phyloP scores from a whole-genome alignment of 2,329 filamentous ascomycete genomes.

The Cordyceps fumosorosea region DNA sequence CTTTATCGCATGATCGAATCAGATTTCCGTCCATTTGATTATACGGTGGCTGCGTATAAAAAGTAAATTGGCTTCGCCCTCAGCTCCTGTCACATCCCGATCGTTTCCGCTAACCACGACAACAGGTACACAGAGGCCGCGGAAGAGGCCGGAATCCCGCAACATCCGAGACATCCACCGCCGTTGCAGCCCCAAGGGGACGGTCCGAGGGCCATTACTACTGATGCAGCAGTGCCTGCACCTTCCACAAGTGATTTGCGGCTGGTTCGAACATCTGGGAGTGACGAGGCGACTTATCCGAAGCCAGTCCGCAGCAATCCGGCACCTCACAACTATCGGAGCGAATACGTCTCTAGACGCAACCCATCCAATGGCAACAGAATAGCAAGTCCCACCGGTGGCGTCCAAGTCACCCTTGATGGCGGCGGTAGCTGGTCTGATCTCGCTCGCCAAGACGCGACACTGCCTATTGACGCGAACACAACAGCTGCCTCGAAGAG shows the following conservation, averaged over 20 bases:
- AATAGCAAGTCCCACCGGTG: slow-evolving; percentile 71
- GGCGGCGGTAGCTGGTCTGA: slow-evolving; percentile 88
- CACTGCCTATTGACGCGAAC: slow-evolving; percentile 61
- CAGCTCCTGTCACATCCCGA: slow-evolving; percentile 15
- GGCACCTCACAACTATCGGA: slow-evolving; percentile 41
- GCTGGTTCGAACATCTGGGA: neutral
- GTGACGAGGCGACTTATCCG: slow-evolving; percentile 3
- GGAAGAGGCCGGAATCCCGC: slow-evolving; percentile 1
- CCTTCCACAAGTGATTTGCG: slow-evolving; percentile 21
- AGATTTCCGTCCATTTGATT: slow-evolving; percentile 92
- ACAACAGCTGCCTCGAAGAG: slow-evolving; percentile 45
- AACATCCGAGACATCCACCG: neutral
- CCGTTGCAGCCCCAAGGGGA: slow-evolving; percentile 12
- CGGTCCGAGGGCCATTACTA: slow-evolving; percentile 43
- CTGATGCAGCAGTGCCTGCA: slow-evolving; percentile 41
- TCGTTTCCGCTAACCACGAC: slow-evolving; percentile 7
- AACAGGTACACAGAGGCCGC: slow-evolving; percentile 11
- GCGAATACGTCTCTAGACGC: slow-evolving; percentile 37
- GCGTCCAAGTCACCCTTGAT: slow-evolving; percentile 85
- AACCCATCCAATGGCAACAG: slow-evolving; percentile 56
- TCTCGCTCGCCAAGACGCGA: slow-evolving; percentile 76
- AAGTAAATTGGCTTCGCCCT: slow-evolving; percentile 50
- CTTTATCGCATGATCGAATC: slow-evolving; percentile 90
- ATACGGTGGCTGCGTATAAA: slow-evolving; percentile 74
- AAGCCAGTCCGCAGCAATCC: slow-evolving; percentile 25